Conservation (phyloP, 495 filamentous ascomycete genomes). For the Pseudoneurospora amorphoporcata region DNA sequence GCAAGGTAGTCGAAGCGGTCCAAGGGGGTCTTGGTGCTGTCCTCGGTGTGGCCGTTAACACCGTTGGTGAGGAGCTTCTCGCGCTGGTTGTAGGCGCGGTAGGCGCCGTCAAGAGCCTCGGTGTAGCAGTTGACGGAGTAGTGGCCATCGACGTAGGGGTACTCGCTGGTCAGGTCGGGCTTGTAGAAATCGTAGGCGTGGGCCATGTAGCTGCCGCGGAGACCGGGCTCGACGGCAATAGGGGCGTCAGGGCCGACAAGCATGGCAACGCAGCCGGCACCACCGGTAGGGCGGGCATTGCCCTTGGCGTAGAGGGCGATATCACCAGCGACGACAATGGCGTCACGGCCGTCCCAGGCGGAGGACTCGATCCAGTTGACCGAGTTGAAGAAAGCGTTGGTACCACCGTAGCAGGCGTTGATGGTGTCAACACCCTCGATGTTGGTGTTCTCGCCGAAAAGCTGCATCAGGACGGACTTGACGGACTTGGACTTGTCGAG, state of each 20-base stretch:
- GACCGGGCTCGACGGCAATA: constrained; percentile 80
- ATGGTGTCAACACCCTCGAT: constrained; percentile 93
- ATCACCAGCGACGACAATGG: constrained; percentile 88
- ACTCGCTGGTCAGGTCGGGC: constrained; percentile 94
- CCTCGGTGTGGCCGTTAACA: constrained; percentile 31
- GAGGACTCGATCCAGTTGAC: constrained; percentile 98
- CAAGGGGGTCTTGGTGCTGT: constrained; percentile 57
- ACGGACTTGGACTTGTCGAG: constrained; percentile 99
- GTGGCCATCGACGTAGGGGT: constrained; percentile 93
- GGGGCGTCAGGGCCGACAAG: constrained; percentile 90
- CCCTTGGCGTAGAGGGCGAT: constrained; percentile 98
- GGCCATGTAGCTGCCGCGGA: constrained; percentile 84
- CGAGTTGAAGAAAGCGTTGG: constrained; percentile 93
- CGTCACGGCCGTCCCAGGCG: constrained; percentile 92
- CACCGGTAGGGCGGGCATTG: constrained; percentile 87
- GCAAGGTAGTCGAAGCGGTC: constrained; percentile 94
- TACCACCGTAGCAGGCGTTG: constrained; percentile 98
- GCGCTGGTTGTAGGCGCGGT: constrained; percentile 86
- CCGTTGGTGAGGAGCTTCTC: constrained; percentile 57
- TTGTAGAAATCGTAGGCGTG: constrained; percentile 99
- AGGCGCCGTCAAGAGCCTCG: constrained; percentile 88
- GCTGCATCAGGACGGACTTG: constrained; percentile 98
- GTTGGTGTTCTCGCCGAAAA: constrained; percentile 81
- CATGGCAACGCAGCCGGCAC: constrained; percentile 90
- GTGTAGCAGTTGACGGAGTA: constrained; percentile 94